Conservation (phyloP, 1,284 basidiomycete species). For the Moesziomyces sp. region DNA sequence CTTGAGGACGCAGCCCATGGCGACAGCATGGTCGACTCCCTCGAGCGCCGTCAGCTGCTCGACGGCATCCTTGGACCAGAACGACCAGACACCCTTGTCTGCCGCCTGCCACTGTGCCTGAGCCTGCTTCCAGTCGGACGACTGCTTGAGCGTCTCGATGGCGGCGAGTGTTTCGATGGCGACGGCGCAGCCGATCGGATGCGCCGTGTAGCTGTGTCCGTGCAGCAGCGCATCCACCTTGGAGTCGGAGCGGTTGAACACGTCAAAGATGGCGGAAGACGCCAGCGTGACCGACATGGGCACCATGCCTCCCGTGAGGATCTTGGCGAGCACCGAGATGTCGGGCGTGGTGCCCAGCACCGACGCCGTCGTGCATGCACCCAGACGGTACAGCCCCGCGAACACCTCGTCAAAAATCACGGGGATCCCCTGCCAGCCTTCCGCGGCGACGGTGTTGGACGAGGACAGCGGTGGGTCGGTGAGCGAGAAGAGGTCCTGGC, state of each 20-base stretch:
- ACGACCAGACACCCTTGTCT: slow-evolving; percentile 76
- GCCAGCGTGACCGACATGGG: slow-evolving; percentile 84
- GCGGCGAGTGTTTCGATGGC: slow-evolving; percentile 82
- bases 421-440: slow-evolving; percentile 79
- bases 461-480: slow-evolving; percentile 52
- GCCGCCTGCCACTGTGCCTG: slow-evolving; percentile 70
- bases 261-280: slow-evolving; percentile 79
- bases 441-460: slow-evolving; percentile 26
- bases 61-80: slow-evolving; percentile 85
- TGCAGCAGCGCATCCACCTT: slow-evolving; percentile 90
- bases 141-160: slow-evolving; percentile 71
- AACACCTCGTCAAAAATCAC: slow-evolving; percentile 98
- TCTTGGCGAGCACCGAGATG: slow-evolving; percentile 91
- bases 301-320: slow-evolving; percentile 90
- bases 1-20: slow-evolving; percentile 86
- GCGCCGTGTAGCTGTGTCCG: slow-evolving; percentile 83
- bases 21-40: slow-evolving; percentile 80
- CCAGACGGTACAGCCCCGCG: slow-evolving; percentile 87
- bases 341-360: slow-evolving; percentile 69
- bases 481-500: slow-evolving; percentile 69
- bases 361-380: slow-evolving; percentile 67
- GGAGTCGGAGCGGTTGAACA: slow-evolving; percentile 77
- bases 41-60: slow-evolving; percentile 74
- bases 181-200: slow-evolving; percentile 80
- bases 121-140: slow-evolving; percentile 74